These are phyloP conservation scores for Lyophyllum shimeji DNA, from an alignment of 768 basidiomycete species.

Conservation along the genomic window DNA sequence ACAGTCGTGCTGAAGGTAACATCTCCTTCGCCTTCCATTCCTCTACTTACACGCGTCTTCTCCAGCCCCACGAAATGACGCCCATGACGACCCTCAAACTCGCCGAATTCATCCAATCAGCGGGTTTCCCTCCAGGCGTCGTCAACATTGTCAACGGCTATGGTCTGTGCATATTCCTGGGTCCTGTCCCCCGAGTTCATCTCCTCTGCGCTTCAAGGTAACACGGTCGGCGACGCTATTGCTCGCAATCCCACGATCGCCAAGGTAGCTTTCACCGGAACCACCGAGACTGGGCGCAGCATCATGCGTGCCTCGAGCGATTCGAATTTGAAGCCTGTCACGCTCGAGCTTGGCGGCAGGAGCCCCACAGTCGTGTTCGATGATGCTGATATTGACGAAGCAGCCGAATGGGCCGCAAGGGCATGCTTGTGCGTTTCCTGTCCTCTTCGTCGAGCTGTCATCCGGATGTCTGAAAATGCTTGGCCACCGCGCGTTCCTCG, in stretches of 20 bases:
- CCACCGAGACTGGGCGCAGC: slow-evolving; percentile 72
- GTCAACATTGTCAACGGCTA: slow-evolving; percentile 66
- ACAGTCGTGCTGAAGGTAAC: slow-evolving; percentile 50
- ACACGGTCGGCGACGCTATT: slow-evolving; percentile 60
- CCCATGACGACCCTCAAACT: slow-evolving; percentile 56
- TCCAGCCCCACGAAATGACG: slow-evolving; percentile 61
- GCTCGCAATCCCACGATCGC: slow-evolving; percentile 52
- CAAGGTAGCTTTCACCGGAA: slow-evolving; percentile 85
- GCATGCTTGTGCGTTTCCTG: slow-evolving; percentile 60
- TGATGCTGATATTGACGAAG: slow-evolving; percentile 68
- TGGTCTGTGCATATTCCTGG: slow-evolving; percentile 22
- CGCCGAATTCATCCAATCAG: slow-evolving; percentile 51
- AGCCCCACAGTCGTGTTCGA: slow-evolving; percentile 70
- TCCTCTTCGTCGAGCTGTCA: not conserved
- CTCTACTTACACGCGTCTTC: not conserved
- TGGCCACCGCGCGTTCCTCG: too few relatives aligned
- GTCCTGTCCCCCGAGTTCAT: slow-evolving; percentile 31
- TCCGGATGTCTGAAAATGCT: too few relatives aligned
- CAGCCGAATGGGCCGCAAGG: slow-evolving; percentile 67
- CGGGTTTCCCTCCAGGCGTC: slow-evolving; percentile 70
- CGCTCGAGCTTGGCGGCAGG: slow-evolving; percentile 82
- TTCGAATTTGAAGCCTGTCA: slow-evolving; percentile 81
- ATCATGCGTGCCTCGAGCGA: slow-evolving; percentile 77
- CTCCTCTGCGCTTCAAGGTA: slow-evolving; percentile 43
- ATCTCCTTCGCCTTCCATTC: not conserved